Base-by-base conservation (phyloP, 768 basidiomycete genomes). In the Rhodotorula toruloides region DNA sequence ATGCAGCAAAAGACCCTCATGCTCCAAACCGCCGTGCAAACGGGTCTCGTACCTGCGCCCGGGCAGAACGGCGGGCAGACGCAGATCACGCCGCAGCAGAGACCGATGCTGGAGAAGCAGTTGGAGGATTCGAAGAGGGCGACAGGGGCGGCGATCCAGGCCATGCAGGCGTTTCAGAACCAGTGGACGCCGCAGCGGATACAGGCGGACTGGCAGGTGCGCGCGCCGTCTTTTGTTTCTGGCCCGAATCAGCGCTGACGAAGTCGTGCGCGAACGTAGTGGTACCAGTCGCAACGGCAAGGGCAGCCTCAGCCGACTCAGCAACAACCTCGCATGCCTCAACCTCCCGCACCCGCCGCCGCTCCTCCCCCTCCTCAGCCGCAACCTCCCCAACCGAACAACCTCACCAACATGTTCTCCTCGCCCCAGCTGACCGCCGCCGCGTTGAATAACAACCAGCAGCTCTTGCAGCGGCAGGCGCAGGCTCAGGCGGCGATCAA, bases 21-120 rank as follows among this genome's bases (percentile, higher is more conserved):
- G 31, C 44, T 71, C 25, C 21, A 25, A 34, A 46, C 49, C 22
- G 62, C 66, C 29, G 17, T 68, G 3, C 46, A 58, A 47, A 65
- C 58, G 39, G 69, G 69, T 14, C 32, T 49, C 37, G 32, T 67
- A 29, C 29, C 44, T 34, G 54, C 54, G 25, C 52, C 43, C 22
- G 65, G 59, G 17, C 43, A 59, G 29, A 31, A 36, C 27, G 53
- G 53, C 25, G 44, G 36, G 32, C 22, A 29, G 36, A 63, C 53
- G 6, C 50, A 43, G 43, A n/a, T 70, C 21, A 61, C 34, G 2
- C 34, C 55, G 42, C 58, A 57, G 40, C 50, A 58, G 59, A 27
- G 59, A 7, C 61, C 48, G 29, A 32, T 53, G 25, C 34, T 71
- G 11, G 62, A 64, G 62, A 52, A 48, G 36, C 61, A 71, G 36